Evolutionary conservation across 179 eudicot species (phyloP), one percentile per base, ranked within the genome.

Genomic region (Beta macrorhiza): DNA sequence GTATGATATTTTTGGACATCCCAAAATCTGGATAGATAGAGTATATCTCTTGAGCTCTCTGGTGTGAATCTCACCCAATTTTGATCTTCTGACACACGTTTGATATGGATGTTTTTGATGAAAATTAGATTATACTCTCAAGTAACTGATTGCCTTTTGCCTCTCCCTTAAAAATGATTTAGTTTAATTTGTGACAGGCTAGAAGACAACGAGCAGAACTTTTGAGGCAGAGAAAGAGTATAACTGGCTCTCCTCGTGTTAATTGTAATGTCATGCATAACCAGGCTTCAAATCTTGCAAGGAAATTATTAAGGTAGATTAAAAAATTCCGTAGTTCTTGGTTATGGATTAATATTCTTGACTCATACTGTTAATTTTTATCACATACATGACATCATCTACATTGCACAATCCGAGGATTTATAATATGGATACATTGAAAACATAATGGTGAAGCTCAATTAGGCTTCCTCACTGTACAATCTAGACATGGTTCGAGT

Each of bases 141-240:
- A 49, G 25, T 62, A 44, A 9, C 20, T 19, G 56, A 61, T 47
- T 45, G 45, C 22, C 55, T 45, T 58, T 29, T 57, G 19, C 17
- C 10, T 19, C 58, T 76, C 67, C 58, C 47, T 3, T 20, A 5
- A 37, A 75, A 53, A n/a, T 62, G 16, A 59, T 19, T n/a, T 69
- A 53, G 64, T 76, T 78, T 70, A 25, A 25, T 77, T 61, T 78
- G 77, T 76, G 65, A 71, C 78, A 96, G 99, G 99, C 99, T 16
- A 91, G 88, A 91, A 94, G 95, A 80, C 95, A 90, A 76, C 91
- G 99, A 83, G 97, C 90, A 45, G 97, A 92, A 82, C 84, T 90
- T 80, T 77, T 96, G 75, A 90, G 87, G 88, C 96, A 91, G 81
- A 90, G 89, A 85, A 88, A 88, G 80, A 80, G 87, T 83, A 76